Evolutionary conservation across 1,139 yeast species (phyloP), one percentile per base, ranked within the genome.

Genomic region (Wickerhamomyces sp.): DNA sequence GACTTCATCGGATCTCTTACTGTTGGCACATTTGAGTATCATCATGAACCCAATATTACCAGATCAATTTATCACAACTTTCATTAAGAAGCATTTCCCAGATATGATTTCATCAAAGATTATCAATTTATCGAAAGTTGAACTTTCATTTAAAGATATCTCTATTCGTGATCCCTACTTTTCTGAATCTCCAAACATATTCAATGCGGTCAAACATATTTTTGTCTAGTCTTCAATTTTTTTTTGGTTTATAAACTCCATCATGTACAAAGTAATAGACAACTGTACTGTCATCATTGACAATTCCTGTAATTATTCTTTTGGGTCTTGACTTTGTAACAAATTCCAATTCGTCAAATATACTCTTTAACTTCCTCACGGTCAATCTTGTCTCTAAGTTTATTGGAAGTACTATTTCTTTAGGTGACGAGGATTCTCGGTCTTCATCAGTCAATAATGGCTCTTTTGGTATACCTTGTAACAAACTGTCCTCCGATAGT

Each of bases 211-310:
- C 4, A 55, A 36, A 33, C 44, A 49, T 29, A 36, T 44, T n/a
- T 9, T 48, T 27, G 29, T 50, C 14, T 46, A 36, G 37, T 18
- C 15, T 9, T 55, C 53, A 75, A 48, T 73, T 73, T 54, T 73
- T 75, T 47, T 73, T 71, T 2, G 90, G 90, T 58, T 78, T 78
- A 32, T 72, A 77, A 13, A 83, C 65, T 3, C 90, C 90, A 54
- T 79, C 80, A 59, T 81, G 78, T 13, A 81, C 69, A 58, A 76
- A 76, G 59, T 84, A 84, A 55, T 79, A 84, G 27, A 83, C 83
- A 13, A 82, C 70, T 0, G 90, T 80, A 1, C 87, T 82, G 58
- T 84, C 93, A 48, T 75, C 75, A 54, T 76, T 80, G 6, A 77
- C 72, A 10, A 84, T 67, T 0, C 77, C 90, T 36, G 80, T 53